phyloP scores from a whole-genome alignment of 1,139 yeast genomes.

The Saccharomyces hybrid region DNA sequence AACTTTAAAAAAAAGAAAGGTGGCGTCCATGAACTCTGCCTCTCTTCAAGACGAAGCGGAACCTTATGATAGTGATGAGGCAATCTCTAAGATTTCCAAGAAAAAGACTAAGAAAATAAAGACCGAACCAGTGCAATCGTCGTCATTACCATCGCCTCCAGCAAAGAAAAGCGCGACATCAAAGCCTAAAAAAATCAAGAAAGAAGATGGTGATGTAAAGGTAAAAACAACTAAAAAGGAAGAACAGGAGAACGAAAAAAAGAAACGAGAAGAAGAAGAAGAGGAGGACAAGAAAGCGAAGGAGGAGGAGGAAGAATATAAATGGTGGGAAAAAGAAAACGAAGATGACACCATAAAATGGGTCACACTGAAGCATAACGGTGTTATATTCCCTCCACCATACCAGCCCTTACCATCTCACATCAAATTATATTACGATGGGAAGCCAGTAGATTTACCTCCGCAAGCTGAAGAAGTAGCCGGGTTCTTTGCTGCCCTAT shows the following conservation, averaged over 20 bases:
- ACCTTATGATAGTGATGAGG: conserved; percentile 2
- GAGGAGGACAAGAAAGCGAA: conserved; percentile 33
- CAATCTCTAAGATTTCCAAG: conserved; percentile 7
- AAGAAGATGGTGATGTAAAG: conserved; percentile 1
- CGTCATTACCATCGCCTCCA: neutral
- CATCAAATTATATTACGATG: conserved; percentile 69
- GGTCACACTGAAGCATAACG: conserved; percentile 79
- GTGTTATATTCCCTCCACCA: conserved; percentile 88
- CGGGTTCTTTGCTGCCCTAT: conserved; percentile 84
- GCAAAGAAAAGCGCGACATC: conserved; percentile 2
- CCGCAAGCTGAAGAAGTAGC: conserved; percentile 91
- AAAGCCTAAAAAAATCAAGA: conserved; percentile 1
- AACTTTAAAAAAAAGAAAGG: neutral
- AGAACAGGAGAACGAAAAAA: conserved; percentile 2
- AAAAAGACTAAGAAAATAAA: conserved; percentile 7
- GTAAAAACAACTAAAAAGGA: neutral
- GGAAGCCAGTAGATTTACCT: conserved; percentile 65
- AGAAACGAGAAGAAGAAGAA: conserved; percentile 7
- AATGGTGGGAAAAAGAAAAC: conserved; percentile 72
- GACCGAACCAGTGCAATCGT: conserved; percentile 1
- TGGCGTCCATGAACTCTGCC: neutral
- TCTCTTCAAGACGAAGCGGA: neutral
- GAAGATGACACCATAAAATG: conserved; percentile 73
- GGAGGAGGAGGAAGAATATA: conserved; percentile 43
- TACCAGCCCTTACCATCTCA: conserved; percentile 81